Evolutionary conservation across 2,329 filamentous ascomycete genomes (phyloP).

Genomic region (Exophiala spinifera): DNA sequence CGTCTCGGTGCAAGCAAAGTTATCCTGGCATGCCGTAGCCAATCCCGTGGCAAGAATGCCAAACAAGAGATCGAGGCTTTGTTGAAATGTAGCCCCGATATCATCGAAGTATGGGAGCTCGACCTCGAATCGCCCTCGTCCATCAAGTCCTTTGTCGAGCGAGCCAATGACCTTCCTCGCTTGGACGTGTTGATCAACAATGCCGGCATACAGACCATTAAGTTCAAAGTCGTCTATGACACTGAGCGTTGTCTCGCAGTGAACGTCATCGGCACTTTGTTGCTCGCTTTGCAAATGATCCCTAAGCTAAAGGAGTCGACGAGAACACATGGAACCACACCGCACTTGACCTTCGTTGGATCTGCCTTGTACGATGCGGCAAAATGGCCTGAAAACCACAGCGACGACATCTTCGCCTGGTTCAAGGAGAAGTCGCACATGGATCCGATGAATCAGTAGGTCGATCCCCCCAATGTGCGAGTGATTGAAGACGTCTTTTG

Average conservation of each 20-base stretch:
- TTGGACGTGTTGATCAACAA: slow-evolving; percentile 41
- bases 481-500: neutral
- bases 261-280: slow-evolving; percentile 27
- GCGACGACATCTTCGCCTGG: slow-evolving; percentile 2
- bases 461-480: neutral
- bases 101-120: slow-evolving; percentile 40
- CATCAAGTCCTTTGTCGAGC: slow-evolving; percentile 32
- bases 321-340: slow-evolving; percentile 22
- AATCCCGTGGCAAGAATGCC: slow-evolving; percentile 38
- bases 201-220: slow-evolving; percentile 37
- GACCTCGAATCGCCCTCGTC: slow-evolving; percentile 38
- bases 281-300: slow-evolving; percentile 26
- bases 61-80: slow-evolving; percentile 34
- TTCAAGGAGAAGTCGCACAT: neutral
- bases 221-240: slow-evolving; percentile 37
- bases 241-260: slow-evolving; percentile 48
- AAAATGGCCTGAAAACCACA: slow-evolving; percentile 1
- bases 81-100: slow-evolving; percentile 22
- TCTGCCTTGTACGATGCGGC: slow-evolving; percentile 3
- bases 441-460: slow-evolving; percentile 1
- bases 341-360: slow-evolving; percentile 24
- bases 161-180: slow-evolving; percentile 30
- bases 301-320: slow-evolving; percentile 22
- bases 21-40: slow-evolving; percentile 5
- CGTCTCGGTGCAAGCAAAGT: slow-evolving; percentile 31